Percentiles rank a stretch among this genome's conserved stretches.
phyloP scores from a whole-genome alignment of 208 protist genomes.

The Porcisia deanei region DNA sequence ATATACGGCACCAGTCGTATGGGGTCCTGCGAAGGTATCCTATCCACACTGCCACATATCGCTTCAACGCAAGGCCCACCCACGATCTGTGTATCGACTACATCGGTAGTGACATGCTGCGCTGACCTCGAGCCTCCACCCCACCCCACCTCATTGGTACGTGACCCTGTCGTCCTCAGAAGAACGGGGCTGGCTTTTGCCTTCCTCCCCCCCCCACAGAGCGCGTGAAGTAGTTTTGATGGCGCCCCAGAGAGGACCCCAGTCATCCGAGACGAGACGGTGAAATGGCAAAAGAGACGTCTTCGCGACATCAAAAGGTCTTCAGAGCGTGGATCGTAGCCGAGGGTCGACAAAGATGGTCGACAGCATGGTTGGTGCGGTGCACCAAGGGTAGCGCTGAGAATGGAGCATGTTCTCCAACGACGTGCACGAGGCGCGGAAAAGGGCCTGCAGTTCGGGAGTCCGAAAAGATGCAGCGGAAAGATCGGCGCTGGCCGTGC shows the following conservation, averaged over 20 bases:
- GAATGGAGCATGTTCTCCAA: slow-evolving; percentile 40
- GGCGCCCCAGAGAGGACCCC: background rate
- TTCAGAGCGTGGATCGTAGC: background rate
- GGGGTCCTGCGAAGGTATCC: background rate
- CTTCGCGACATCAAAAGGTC: background rate
- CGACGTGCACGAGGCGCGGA: slow-evolving; percentile 35
- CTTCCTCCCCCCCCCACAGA: too few species aligned
- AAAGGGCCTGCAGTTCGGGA: slow-evolving; percentile 45
- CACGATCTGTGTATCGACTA: background rate
- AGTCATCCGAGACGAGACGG: background rate
- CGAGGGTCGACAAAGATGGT: slow-evolving; percentile 32
- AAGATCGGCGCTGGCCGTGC: slow-evolving; percentile 30
- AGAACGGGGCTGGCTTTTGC: too few species aligned
- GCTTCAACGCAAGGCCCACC: background rate
- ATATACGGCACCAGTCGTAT: background rate
- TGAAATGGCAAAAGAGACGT: background rate
- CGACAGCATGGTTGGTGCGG: slow-evolving; percentile 23
- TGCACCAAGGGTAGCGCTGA: slow-evolving; percentile 17
- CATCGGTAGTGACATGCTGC: too few species aligned
- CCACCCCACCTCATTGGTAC: too few species aligned
- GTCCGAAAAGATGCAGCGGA: slow-evolving; percentile 43
- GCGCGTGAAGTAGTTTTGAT: background rate
- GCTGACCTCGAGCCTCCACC: too few species aligned
- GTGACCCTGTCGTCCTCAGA: too few species aligned
- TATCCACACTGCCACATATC: background rate